Evolutionary conservation across 2,329 filamentous ascomycete species (phyloP).

Genomic region (Coniochaeta hoffmannii): DNA sequence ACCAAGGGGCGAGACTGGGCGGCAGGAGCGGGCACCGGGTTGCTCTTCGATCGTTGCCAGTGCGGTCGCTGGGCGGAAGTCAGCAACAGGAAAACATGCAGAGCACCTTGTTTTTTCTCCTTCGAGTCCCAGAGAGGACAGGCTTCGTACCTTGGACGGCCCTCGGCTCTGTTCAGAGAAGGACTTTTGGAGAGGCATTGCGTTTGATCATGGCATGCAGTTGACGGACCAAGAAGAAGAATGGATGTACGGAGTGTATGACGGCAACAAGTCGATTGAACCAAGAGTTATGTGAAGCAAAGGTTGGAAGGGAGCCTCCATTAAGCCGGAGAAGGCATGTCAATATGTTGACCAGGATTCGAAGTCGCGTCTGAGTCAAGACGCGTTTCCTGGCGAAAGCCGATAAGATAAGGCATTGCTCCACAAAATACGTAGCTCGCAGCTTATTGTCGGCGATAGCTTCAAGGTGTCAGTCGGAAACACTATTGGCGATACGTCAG

Average conservation of each 20-base stretch:
- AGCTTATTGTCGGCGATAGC: neutral
- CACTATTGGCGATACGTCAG: neutral
- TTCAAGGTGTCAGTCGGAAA: neutral
- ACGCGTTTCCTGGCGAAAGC: neutral
- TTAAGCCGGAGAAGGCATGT: neutral
- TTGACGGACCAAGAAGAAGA: neutral
- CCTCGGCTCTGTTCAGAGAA: constrained; percentile 28
- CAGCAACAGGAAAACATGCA: constrained; percentile 6
- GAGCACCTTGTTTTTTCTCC: neutral
- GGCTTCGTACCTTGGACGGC: constrained; percentile 11
- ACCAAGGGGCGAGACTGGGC: constrained; percentile 32
- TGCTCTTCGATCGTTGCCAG: constrained; percentile 49
- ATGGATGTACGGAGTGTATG: neutral
- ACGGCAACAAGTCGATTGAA: neutral
- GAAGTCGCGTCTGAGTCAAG: neutral
- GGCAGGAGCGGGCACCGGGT: constrained; percentile 31
- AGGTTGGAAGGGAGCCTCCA: neutral
- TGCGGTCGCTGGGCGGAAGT: constrained; percentile 27
- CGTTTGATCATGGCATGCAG: constrained; percentile 4
- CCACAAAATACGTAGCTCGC: neutral
- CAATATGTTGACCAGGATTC: neutral
- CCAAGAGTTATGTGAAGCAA: neutral
- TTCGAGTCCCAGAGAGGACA: neutral
- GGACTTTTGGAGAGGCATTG: constrained; percentile 33
- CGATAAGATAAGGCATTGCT: neutral